Conservation (phyloP, 106 monocot species). For the Dendrobium officinale region DNA sequence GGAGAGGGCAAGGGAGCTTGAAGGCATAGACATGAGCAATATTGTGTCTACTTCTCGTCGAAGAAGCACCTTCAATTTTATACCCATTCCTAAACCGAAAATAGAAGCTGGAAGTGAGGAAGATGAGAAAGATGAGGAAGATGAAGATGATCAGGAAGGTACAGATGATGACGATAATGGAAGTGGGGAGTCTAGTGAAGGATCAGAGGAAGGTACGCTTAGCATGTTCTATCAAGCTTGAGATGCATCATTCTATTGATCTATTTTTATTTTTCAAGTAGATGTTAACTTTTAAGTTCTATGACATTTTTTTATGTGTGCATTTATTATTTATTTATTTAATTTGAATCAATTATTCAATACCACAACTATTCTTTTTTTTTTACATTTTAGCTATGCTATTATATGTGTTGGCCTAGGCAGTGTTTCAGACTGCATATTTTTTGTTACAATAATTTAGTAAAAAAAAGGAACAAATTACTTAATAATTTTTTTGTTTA, state of each 20-base stretch:
- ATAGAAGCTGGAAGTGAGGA: slow-evolving; percentile 40
- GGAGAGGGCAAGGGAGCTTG: slow-evolving; percentile 88
- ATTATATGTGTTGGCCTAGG: neutral
- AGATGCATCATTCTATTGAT: neutral
- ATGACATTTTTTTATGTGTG: neutral
- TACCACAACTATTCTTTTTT: too few relatives aligned
- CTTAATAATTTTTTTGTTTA: neutral
- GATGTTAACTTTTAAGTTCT: neutral
- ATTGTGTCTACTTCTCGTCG: slow-evolving; percentile 86
- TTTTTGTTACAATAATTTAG: neutral
- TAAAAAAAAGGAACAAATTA: neutral
- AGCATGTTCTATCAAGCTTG: neutral
- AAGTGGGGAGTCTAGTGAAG: slow-evolving; percentile 38
- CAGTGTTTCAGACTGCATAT: neutral
- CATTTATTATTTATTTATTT: neutral
- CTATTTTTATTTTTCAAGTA: neutral
- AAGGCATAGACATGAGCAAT: slow-evolving; percentile 94
- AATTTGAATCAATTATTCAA: too few relatives aligned
- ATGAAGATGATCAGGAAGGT: slow-evolving; percentile 29
- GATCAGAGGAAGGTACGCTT: slow-evolving; percentile 43
- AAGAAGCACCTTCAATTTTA: slow-evolving; percentile 50
- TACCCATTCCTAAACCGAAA: slow-evolving; percentile 65
- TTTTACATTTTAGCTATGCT: neutral
- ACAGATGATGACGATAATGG: slow-evolving; percentile 28
- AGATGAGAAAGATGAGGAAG: slow-evolving; percentile 38